Conservation (phyloP, 768 basidiomycete genomes). For the Boletus rubroflammeus region DNA sequence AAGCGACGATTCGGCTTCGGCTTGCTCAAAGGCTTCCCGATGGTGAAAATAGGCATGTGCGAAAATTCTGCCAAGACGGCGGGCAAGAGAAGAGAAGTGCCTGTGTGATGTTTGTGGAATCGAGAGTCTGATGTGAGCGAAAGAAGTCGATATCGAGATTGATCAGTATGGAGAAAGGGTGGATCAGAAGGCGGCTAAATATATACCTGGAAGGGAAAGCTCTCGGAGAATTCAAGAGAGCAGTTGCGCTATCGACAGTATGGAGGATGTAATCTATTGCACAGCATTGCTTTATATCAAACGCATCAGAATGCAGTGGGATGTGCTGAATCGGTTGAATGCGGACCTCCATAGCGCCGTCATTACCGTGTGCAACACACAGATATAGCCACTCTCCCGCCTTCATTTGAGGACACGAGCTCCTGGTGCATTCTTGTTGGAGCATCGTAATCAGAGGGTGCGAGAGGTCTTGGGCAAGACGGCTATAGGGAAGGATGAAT, state of each 20-base stretch:
- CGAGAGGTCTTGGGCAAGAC: slow-evolving; percentile 82
- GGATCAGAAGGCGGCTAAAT: slow-evolving; percentile 14
- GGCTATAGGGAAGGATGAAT: slow-evolving; percentile 41
- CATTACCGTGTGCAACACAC: slow-evolving; percentile 91
- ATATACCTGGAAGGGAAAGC: slow-evolving; percentile 87
- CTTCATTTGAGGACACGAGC: slow-evolving; percentile 95
- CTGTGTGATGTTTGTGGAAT: slow-evolving; percentile 77
- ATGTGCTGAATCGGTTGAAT: not conserved
- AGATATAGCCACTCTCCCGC: slow-evolving; percentile 98
- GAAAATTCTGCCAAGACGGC: slow-evolving; percentile 91
- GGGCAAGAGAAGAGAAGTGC: slow-evolving; percentile 87
- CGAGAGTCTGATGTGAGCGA: slow-evolving; percentile 54
- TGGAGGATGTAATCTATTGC: slow-evolving; percentile 96
- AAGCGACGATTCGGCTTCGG: slow-evolving; percentile 85
- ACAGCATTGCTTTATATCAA: slow-evolving; percentile 71
- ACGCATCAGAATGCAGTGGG: slow-evolving; percentile 15
- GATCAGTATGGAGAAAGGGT: slow-evolving; percentile 21
- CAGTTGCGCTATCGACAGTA: slow-evolving; percentile 90
- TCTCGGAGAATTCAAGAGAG: slow-evolving; percentile 83
- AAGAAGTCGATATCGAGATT: not conserved
- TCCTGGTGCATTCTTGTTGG: slow-evolving; percentile 82
- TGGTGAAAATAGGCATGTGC: slow-evolving; percentile 96
- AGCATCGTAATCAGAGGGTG: slow-evolving; percentile 82
- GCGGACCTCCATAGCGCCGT: slow-evolving; percentile 79
- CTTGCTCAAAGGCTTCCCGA: slow-evolving; percentile 85